phyloP scores from a whole-genome alignment of 2,329 filamentous ascomycete genomes.

The Rutstroemia sydowiana region DNA sequence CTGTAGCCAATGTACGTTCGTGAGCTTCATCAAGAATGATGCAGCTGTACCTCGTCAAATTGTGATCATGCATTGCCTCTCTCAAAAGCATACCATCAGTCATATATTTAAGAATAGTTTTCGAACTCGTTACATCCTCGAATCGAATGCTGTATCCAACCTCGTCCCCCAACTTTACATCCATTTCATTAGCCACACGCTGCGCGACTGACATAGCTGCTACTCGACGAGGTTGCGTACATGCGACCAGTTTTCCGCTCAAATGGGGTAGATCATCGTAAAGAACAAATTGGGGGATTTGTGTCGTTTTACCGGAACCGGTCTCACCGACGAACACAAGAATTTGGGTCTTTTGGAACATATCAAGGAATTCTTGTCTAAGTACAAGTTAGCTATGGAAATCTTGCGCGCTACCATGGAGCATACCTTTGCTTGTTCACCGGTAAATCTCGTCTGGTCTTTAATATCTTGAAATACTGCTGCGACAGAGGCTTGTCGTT shows the following conservation, averaged over 20 bases:
- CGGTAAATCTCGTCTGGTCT: conserved; percentile 75
- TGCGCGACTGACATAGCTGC: conserved; percentile 98
- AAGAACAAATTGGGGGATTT: conserved; percentile 97
- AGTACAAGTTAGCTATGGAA: conserved; percentile 14
- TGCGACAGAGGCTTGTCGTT: conserved; percentile 68
- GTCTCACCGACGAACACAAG: conserved; percentile 98
- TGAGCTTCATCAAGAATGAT: conserved; percentile 99
- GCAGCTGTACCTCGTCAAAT: conserved; percentile 86
- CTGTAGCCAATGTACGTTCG: conserved; percentile 92
- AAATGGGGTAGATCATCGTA: conserved; percentile 91
- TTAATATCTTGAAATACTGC: conserved; percentile 84
- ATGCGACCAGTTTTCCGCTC: conserved; percentile 84
- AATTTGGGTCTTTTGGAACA: conserved; percentile 92
- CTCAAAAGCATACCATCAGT: conserved; percentile 97
- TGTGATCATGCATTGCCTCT: conserved; percentile 93
- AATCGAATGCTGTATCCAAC: conserved; percentile 99
- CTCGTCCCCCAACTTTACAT: conserved; percentile 85
- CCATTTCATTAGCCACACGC: conserved; percentile 95
- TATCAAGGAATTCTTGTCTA: conserved; percentile 83
- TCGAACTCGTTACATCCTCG: conserved; percentile 83
- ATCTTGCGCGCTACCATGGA: background rate
- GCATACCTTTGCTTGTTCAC: conserved; percentile 80
- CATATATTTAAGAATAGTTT: conserved; percentile 98
- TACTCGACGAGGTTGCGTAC: conserved; percentile 94
- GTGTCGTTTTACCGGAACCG: conserved; percentile 97